phyloP scores from a whole-genome alignment of 257 asterid species.

The Capsicum pubescens region DNA sequence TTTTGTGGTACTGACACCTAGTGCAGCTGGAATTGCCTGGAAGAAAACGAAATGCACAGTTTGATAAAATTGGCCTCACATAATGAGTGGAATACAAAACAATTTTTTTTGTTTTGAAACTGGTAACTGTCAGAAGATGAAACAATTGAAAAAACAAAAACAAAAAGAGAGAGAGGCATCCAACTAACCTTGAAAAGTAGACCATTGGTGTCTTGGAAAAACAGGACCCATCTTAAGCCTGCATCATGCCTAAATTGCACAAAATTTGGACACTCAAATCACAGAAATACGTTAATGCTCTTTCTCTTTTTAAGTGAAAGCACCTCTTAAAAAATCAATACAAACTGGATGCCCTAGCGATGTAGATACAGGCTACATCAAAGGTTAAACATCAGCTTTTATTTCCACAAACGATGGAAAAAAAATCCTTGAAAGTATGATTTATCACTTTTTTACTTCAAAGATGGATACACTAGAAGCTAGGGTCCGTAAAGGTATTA shows the following conservation, averaged over 20 bases:
- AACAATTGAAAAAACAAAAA: conserved; percentile 23
- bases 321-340: background rate
- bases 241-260: conserved; percentile 64
- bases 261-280: conserved; percentile 11
- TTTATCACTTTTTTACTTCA: background rate
- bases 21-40: conserved; percentile 89
- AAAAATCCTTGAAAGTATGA: background rate
- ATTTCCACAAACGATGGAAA: background rate
- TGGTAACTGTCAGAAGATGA: background rate
- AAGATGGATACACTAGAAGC: conserved; percentile 16
- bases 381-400: conserved; percentile 15
- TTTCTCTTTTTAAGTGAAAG: conserved; percentile 10
- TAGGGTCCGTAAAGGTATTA: background rate
- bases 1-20: conserved; percentile 90
- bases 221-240: conserved; percentile 91
- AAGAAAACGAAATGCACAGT: conserved; percentile 31
- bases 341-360: background rate
- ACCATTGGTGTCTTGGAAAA: conserved; percentile 99
- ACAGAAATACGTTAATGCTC: background rate
- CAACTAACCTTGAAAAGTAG: conserved; percentile 87
- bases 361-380: background rate
- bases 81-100: background rate
- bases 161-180: conserved; percentile 7
- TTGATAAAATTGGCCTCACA: conserved; percentile 6
- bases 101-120: background rate